A percentile compares a stretch with the other conserved stretches of the same genome.
Conservation (phyloP, 495 filamentous ascomycete genomes). For the Neurospora pannonica region DNA sequence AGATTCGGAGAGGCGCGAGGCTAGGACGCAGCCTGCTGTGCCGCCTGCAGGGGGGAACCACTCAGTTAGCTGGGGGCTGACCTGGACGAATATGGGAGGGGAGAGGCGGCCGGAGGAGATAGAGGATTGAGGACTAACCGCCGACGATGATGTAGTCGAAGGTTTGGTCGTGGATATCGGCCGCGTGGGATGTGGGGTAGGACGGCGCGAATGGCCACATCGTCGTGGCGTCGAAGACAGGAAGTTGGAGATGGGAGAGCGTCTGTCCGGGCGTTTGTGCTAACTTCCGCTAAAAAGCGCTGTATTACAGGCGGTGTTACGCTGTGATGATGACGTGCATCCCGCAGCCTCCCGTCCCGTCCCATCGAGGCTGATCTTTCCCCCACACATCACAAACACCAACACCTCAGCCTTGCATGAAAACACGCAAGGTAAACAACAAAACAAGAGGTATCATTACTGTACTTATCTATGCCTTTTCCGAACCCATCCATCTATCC, state of each 20-base stretch:
- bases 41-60: constrained; percentile 15
- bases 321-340: neutral
- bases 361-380: neutral
- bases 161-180: constrained; percentile 4
- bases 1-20: constrained; percentile 39
- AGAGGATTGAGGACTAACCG: too few relatives aligned
- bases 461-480: neutral
- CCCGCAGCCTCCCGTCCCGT: neutral
- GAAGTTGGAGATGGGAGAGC: neutral
- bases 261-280: neutral
- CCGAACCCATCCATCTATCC: neutral
- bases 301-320: neutral
- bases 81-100: neutral
- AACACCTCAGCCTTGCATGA: neutral
- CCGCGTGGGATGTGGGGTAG: constrained; percentile 6
- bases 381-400: neutral
- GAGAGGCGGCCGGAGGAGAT: too few relatives aligned
- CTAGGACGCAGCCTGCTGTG: constrained; percentile 41
- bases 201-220: constrained; percentile 12
- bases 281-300: neutral
- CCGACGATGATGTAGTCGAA: constrained; percentile 28
- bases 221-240: neutral
- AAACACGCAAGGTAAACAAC: neutral
- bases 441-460: neutral
- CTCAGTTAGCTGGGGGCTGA: neutral